Evolutionary conservation across 116 monocot species (phyloP).

Genomic region (Cymodocea nodosa): DNA sequence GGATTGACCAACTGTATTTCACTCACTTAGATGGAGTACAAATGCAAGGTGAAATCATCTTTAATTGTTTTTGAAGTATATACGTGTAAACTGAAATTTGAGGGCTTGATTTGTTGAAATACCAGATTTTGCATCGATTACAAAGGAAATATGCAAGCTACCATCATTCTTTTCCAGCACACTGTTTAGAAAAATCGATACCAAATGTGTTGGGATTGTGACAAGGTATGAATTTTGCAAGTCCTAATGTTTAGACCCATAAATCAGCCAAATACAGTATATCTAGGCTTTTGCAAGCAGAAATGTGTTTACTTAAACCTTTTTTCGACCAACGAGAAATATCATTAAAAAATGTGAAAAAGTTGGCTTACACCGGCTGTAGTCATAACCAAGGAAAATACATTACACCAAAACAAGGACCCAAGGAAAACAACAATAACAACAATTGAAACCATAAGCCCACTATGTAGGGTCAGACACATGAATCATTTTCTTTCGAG

Average conservation of each 20-base stretch:
- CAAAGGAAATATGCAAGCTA: slow-evolving; percentile 90
- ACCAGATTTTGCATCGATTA: slow-evolving; percentile 60
- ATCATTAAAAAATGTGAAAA: too few species aligned
- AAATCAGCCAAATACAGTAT: neutral
- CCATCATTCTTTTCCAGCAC: slow-evolving; percentile 74
- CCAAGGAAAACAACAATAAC: too few species aligned
- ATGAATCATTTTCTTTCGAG: too few species aligned
- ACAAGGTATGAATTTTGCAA: slow-evolving; percentile 39
- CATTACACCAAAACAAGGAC: too few species aligned
- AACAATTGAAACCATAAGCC: too few species aligned
- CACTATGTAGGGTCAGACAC: too few species aligned
- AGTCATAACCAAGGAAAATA: too few species aligned
- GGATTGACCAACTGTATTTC: slow-evolving; percentile 64
- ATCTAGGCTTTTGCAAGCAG: too few species aligned
- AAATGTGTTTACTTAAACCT: neutral
- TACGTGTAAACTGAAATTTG: neutral
- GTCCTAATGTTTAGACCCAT: neutral
- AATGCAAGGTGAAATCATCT: slow-evolving; percentile 38
- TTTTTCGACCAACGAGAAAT: too few species aligned
- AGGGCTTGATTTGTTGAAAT: neutral
- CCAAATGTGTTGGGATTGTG: slow-evolving; percentile 38
- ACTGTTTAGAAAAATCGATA: slow-evolving; percentile 75
- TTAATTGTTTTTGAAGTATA: too few species aligned
- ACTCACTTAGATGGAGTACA: slow-evolving; percentile 55
- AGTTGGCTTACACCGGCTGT: too few species aligned